phyloP scores from a whole-genome alignment of 495 filamentous ascomycete species.

The Penicillium coprophilum region DNA sequence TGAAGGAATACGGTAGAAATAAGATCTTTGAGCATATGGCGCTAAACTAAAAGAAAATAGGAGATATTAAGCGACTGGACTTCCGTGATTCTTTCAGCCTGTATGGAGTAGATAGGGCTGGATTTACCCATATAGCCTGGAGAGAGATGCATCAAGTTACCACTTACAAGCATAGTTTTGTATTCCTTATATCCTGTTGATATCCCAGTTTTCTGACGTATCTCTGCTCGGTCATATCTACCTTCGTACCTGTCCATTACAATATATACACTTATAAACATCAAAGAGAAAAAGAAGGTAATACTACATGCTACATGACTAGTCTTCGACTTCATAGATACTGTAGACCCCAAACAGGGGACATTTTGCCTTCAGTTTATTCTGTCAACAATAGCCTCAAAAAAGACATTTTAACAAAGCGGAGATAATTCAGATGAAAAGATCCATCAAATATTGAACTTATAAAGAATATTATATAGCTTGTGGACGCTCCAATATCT shows the following conservation, averaged over 20 bases:
- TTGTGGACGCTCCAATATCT: background rate
- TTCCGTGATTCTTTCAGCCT: background rate
- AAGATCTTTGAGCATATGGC: conserved; percentile 2
- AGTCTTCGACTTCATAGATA: background rate
- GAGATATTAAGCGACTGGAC: conserved; percentile 7
- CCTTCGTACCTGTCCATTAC: background rate
- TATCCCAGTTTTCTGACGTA: background rate
- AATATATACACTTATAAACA: background rate
- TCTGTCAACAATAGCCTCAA: background rate
- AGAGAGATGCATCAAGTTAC: background rate
- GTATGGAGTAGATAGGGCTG: background rate
- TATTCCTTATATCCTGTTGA: background rate
- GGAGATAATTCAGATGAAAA: background rate
- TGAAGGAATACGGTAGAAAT: conserved; percentile 1
- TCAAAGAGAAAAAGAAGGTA: no score
- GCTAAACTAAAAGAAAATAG: background rate
- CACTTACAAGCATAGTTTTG: background rate
- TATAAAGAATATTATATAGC: no score
- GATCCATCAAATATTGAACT: background rate
- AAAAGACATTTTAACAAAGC: no score
- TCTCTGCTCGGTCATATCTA: background rate
- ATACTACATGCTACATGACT: background rate
- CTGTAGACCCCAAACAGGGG: background rate
- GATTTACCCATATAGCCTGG: background rate
- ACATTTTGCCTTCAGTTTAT: background rate